These are phyloP conservation scores for Kodamaea fungicola DNA, from an alignment of 1,139 yeast species.

Conservation along the genomic window DNA sequence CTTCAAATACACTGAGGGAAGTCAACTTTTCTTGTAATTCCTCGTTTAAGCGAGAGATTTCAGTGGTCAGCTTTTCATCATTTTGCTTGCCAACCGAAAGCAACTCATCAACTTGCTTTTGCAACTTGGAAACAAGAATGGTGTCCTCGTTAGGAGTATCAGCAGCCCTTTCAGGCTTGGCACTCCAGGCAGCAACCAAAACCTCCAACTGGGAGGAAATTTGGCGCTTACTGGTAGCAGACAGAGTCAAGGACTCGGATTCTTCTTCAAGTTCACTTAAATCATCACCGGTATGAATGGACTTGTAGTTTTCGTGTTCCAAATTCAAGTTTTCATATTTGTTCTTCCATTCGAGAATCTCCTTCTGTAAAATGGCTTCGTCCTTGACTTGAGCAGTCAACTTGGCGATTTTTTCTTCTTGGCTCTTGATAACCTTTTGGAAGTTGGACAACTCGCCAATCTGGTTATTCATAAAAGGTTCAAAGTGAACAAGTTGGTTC, in stretches of 20 bases:
- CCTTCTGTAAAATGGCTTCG: conserved; percentile 44
- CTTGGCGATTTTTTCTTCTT: conserved; percentile 44
- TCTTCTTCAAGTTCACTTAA: conserved; percentile 27
- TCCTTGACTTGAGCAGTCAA: conserved; percentile 42
- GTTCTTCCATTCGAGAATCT: conserved; percentile 45
- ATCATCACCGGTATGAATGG: conserved; percentile 35
- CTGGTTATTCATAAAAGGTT: conserved; percentile 55
- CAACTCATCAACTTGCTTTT: conserved; percentile 47
- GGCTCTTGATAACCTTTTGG: conserved; percentile 53
- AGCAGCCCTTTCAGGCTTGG: conserved; percentile 8
- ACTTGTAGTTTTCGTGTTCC: conserved; percentile 44
- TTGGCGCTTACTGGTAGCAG: conserved; percentile 26
- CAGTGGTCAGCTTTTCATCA: conserved; percentile 30
- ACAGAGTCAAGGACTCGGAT: conserved; percentile 25
- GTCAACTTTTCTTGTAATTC: conserved; percentile 30
- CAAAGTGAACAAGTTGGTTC: conserved; percentile 43
- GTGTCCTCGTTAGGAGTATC: conserved; percentile 2
- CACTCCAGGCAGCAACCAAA: conserved; percentile 38
- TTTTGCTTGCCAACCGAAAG: conserved; percentile 37
- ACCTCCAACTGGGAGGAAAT: conserved; percentile 39
- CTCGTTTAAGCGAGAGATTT: conserved; percentile 32
- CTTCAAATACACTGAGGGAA: conserved; percentile 41
- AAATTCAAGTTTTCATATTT: conserved; percentile 42
- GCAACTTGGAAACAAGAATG: conserved; percentile 35
- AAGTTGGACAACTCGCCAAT: conserved; percentile 51